Evolutionary conservation across 495 filamentous ascomycete genomes (phyloP), one percentile per base, ranked within the genome.

Genomic region (Xylaria telfairii): DNA sequence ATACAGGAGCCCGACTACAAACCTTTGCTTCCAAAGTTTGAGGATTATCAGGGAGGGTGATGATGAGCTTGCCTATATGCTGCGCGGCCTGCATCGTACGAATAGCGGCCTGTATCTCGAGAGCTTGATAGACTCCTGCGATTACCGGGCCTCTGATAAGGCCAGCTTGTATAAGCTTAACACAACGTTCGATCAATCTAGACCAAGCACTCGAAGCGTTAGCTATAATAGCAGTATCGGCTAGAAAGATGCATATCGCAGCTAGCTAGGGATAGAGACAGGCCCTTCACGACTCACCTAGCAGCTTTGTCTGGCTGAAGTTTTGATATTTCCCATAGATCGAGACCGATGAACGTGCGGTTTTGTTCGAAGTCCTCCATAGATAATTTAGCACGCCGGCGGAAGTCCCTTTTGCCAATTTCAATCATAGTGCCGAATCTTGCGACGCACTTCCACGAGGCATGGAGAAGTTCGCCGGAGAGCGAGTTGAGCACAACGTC

Each of bases 381-480:
- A 15, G 46, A 66, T 4, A 79, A 71, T 42, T 72, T 59, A 15
- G 65, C 74, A 10, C 56, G 53, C 1, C 73, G 68, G 7, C 64
- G 44, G 19, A 69, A 67, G 51, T 75, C 76, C 62, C 72, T 46
- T 47, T 77, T 84, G 4, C 81, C 82, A 30, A 86, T 75, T 51
- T 88, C 86, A 32, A 88, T 72, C 71, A 87, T 81, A 0, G 69
- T 77, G 8, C 85, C 85, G 68, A 83, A 85, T 10, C 79, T 78
- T 1, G 74, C 86, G 44, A 87, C 74, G 56, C 82, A 85, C 13
- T 80, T 76, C 74, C 83, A 87, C 0, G 81, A 79, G 2, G 79
- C 79, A 57, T 83, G 83, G 2, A 87, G 73, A 10, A 84, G 78
- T 56, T 86, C 83, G 0, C 86, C 85, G 19, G 84, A 81, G 3